These are phyloP conservation scores for Wickerhamiella siamensis DNA, from an alignment of 805 yeast genomes.

Conservation along the genomic window DNA sequence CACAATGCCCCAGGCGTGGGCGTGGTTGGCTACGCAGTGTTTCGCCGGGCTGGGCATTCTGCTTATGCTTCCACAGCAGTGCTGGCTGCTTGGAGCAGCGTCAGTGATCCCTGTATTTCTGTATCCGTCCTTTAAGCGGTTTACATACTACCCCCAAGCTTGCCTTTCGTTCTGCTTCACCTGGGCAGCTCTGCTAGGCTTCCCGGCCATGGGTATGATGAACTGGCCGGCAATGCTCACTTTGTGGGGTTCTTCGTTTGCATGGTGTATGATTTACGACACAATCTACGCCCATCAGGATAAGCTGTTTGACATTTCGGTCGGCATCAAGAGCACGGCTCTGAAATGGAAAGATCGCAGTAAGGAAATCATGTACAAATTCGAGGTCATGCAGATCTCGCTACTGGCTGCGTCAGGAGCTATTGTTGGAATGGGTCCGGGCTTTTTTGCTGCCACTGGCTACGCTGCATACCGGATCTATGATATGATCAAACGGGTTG, in stretches of 20 bases:
- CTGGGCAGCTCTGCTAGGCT: slow-evolving; percentile 91
- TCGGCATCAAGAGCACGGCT: slow-evolving; percentile 93
- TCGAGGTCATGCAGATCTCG: slow-evolving; percentile 55
- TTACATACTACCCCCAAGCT: slow-evolving; percentile 90
- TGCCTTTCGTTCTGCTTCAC: slow-evolving; percentile 69
- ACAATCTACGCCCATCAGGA: slow-evolving; percentile 97
- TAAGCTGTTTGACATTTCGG: slow-evolving; percentile 69
- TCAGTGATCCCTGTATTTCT: slow-evolving; percentile 68
- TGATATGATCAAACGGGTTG: slow-evolving; percentile 54
- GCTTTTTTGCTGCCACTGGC: slow-evolving; percentile 50
- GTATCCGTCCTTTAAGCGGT: slow-evolving; percentile 86
- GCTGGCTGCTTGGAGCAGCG: slow-evolving; percentile 70
- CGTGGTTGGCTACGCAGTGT: slow-evolving; percentile 61
- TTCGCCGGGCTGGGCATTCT: slow-evolving; percentile 59
- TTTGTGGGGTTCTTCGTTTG: slow-evolving; percentile 56
- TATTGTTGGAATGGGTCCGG: slow-evolving; percentile 73
- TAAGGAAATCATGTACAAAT: slow-evolving; percentile 48
- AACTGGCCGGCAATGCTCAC: slow-evolving; percentile 64
- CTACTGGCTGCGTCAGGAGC: slow-evolving; percentile 54
- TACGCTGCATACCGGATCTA: slow-evolving; percentile 57
- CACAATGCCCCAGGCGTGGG: slow-evolving; percentile 48
- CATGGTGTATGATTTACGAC: slow-evolving; percentile 94
- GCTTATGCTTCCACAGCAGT: slow-evolving; percentile 58
- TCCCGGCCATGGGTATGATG: slow-evolving; percentile 90
- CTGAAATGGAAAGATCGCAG: slow-evolving; percentile 81